These are phyloP conservation scores for Dactylella cylindrospora DNA, from an alignment of 2,329 filamentous ascomycete species.

Conservation along the genomic window DNA sequence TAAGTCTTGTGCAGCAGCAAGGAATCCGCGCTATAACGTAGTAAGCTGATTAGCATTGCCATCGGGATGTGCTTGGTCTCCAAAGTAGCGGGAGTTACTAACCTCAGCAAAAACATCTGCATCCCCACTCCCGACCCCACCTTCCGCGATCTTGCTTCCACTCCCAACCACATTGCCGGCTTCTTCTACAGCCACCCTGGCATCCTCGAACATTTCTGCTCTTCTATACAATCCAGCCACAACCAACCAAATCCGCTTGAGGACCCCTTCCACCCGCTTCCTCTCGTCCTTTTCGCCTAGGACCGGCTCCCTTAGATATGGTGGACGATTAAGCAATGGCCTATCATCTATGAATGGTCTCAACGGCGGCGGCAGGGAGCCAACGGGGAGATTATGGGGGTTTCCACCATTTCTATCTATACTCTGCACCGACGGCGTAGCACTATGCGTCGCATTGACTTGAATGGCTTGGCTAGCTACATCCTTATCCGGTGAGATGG, in stretches of 20 bases:
- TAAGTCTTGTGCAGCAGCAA: slow-evolving; percentile 63
- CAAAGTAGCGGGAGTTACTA: slow-evolving; percentile 54
- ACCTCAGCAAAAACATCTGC: slow-evolving; percentile 77
- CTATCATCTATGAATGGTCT: slow-evolving; percentile 46
- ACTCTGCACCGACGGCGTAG: slow-evolving; percentile 6
- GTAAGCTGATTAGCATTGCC: slow-evolving; percentile 45
- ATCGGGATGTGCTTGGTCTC: too few species aligned
- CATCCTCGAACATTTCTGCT: slow-evolving; percentile 76
- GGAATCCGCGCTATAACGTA: slow-evolving; percentile 62
- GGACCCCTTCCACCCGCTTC: slow-evolving; percentile 54
- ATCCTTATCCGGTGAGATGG: slow-evolving; percentile 10
- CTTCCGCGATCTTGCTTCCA: slow-evolving; percentile 59
- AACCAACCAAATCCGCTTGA: slow-evolving; percentile 85
- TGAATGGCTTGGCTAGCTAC: slow-evolving; percentile 22
- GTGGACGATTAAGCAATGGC: slow-evolving; percentile 45
- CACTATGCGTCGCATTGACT: slow-evolving; percentile 8
- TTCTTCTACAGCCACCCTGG: slow-evolving; percentile 75
- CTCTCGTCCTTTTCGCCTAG: slow-evolving; percentile 47
- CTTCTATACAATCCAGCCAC: slow-evolving; percentile 85
- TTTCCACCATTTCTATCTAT: slow-evolving; percentile 19
- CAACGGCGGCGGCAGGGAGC: slow-evolving; percentile 46
- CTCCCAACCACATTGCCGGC: slow-evolving; percentile 74
- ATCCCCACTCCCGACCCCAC: slow-evolving; percentile 55
- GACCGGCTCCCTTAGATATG: slow-evolving; percentile 47
- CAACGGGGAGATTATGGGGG: slow-evolving; percentile 46